Evolutionary conservation across 306 rosid genomes (phyloP), one percentile per base, ranked within the genome.

Genomic region (Cucurbita moschata): DNA sequence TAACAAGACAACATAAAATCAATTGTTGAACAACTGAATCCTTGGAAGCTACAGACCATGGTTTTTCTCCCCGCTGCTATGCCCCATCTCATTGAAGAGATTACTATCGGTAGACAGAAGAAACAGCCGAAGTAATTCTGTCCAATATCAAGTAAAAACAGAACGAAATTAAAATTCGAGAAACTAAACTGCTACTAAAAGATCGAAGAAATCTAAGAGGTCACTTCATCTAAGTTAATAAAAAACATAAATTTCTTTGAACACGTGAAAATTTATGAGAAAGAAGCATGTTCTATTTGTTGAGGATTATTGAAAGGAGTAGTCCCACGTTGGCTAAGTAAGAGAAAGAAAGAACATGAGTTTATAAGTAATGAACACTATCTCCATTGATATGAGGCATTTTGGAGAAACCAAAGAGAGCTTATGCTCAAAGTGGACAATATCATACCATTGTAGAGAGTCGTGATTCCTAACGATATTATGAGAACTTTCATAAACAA

Each of bases 41-140:
- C 79, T 75, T 21, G 56, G 68, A 19, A 77, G 35, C 72, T 21
- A 82, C 85, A 69, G 77, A 94, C 99, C 99, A 94, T 83, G 63
- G 99, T 91, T 82, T 91, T 91, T 79, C 99, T 94, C 85, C 99
- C 99, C 5, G 92, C 92, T 43, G 88, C 84, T 58, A 81, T 53
- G 11, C 97, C 99, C 99, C 97, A 94, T 88, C 99, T 91, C 99
- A 94, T 91, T 30, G 99, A 94, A 61, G 99, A 86, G 72, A 94
- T 88, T 55, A 94, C 96, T 58, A 91, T 85, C 9, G 99, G 99
- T 79, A 94, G 82, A 4, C 96, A 84, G 86, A 94, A 94, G 90
- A 94, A 91, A 81, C 92, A 87, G 54, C 92, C 89, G 65, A 91
- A 91, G 84, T 91, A 94, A 82, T 94, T 91, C 99, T 94, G 96